These are phyloP conservation scores for Xylaria polymorpha DNA, from an alignment of 2,329 filamentous ascomycete species.

Conservation along the genomic window DNA sequence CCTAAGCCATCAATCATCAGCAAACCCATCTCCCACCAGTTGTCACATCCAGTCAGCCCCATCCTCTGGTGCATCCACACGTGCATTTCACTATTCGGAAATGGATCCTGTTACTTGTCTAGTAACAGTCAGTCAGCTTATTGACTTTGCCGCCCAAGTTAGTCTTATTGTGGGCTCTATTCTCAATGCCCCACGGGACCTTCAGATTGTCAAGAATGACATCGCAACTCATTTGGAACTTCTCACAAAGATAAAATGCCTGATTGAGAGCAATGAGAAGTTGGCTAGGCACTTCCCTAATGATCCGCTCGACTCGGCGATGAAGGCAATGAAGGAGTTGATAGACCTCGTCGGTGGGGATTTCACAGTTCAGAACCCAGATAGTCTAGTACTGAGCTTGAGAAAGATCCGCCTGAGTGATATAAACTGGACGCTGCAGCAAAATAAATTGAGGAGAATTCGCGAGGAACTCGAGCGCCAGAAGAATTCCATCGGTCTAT, in stretches of 20 bases:
- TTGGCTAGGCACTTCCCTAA: neutral
- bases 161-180: neutral
- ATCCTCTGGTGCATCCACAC: neutral
- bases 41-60: neutral
- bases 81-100: neutral
- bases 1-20: too few relatives aligned
- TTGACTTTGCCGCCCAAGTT: neutral
- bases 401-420: neutral
- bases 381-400: neutral
- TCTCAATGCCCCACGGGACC: neutral
- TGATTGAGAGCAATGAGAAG: neutral
- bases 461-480: constrained; percentile 13
- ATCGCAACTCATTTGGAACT: constrained; percentile 5
- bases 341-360: neutral
- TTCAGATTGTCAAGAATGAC: neutral
- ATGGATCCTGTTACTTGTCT: constrained; percentile 5
- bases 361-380: neutral
- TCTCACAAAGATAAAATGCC: neutral
- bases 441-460: constrained; percentile 4
- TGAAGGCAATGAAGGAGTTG: neutral
- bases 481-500: constrained; percentile 12
- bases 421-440: constrained; percentile 2
- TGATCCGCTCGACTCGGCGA: neutral
- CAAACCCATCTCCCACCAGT: neutral
- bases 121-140: neutral